A percentile compares a stretch with the other conserved stretches of the same genome.
Evolutionary conservation across 1,139 yeast genomes (phyloP).

Genomic region (Sugiyamaella japonica): DNA sequence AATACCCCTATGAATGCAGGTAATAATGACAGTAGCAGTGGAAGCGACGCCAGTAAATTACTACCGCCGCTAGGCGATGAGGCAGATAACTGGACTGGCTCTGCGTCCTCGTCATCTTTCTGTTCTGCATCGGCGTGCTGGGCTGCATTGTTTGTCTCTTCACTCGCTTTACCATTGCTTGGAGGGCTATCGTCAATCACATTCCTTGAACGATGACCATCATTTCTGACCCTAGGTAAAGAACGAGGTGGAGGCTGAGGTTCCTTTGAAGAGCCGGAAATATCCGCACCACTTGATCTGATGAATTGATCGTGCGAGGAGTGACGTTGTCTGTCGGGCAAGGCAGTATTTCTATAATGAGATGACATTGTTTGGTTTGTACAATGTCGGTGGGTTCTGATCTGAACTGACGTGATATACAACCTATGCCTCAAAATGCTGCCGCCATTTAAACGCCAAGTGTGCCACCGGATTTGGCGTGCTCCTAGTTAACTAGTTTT

Average conservation of each 20-base stretch:
- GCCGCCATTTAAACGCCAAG: too few species aligned
- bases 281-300: neutral
- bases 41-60: conserved; percentile 16
- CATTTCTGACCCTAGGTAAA: neutral
- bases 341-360: neutral
- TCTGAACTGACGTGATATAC: too few species aligned
- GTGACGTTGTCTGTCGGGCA: neutral
- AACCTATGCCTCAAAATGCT: too few species aligned
- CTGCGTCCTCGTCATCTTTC: neutral
- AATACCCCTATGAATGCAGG: conserved; percentile 31
- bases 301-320: neutral
- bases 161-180: neutral
- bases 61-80: neutral
- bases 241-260: neutral
- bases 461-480: too few species aligned
- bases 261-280: neutral
- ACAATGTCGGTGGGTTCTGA: too few species aligned
- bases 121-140: neutral
- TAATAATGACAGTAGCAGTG: conserved; percentile 30
- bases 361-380: neutral
- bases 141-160: neutral
- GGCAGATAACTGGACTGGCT: neutral
- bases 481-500: too few species aligned
- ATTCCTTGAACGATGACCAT: neutral
- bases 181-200: neutral